Conservation (phyloP, 768 basidiomycete genomes). For the Cystobasidium tubakii region DNA sequence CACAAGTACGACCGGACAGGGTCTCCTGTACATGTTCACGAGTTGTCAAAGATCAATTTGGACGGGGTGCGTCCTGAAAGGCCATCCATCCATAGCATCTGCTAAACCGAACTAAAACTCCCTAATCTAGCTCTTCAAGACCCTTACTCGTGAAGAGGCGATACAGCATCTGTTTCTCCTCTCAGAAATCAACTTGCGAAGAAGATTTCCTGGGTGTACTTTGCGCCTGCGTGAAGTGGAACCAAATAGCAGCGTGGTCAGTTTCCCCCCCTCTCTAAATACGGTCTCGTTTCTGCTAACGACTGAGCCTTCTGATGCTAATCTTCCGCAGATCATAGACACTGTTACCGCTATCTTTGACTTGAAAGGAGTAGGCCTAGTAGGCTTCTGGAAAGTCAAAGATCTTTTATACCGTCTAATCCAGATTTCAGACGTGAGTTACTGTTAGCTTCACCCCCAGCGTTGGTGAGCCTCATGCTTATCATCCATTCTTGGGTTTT, state of each 20-base stretch:
- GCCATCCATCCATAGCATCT: too few species aligned
- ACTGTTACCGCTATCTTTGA: constrained; percentile 33
- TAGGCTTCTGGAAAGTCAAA: constrained; percentile 35
- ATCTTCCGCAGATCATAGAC: constrained; percentile 8
- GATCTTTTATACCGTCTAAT: constrained; percentile 26
- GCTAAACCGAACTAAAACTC: background rate
- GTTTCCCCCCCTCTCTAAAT: too few species aligned
- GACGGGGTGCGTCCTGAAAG: background rate
- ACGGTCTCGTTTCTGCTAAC: too few species aligned
- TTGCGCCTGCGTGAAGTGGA: background rate
- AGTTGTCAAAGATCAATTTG: constrained; percentile 6
- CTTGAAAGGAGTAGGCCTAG: constrained; percentile 14
- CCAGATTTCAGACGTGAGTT: constrained; percentile 33
- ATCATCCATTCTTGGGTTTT: background rate
- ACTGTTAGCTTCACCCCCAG: background rate
- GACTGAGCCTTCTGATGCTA: too few species aligned
- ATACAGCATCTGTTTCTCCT: constrained; percentile 29
- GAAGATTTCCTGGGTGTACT: constrained; percentile 35
- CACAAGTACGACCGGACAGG: constrained; percentile 18
- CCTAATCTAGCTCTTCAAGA: constrained; percentile 22
- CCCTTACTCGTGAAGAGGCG: background rate
- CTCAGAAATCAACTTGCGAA: constrained; percentile 28
- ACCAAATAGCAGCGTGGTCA: background rate
- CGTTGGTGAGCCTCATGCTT: background rate
- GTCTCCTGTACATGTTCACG: constrained; percentile 21